Base-by-base conservation (phyloP, 164 flowering plant species). In the Magnolia officinalis region DNA sequence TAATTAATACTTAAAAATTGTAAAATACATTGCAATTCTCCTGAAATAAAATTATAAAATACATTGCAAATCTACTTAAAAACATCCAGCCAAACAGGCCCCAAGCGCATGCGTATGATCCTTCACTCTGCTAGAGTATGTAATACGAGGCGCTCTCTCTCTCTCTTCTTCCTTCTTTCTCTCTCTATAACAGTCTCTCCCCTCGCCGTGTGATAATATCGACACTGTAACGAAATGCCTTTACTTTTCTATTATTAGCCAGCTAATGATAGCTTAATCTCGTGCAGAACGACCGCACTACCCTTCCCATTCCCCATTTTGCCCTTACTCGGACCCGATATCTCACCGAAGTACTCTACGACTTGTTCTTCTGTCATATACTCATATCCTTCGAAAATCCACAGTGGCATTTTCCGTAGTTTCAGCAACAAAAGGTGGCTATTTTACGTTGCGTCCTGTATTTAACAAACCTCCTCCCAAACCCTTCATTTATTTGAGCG, bases 241-340 rank as follows among this genome's bases (percentile, higher is more conserved):
- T 65, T 65, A 20, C 20, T 65, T 67, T 67, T 20, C 26, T 75
- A 21, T 67, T 51, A 50, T 50, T 67, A 67, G 24, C 63, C 37
- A 24, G 16, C 6, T 67, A 75, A 75, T 75, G 45, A 67, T 67
- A 14, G 16, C 72, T 50, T 67, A 63, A 75, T 75, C 72, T 50
- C 71, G 63, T 26, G 50, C 45, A 26, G 2, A 16, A 59, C 50
- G 68, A 11, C 29, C 68, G 14, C 20, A 20, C 50, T 31, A 7
- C 23, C 14, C 18, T 37, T 7, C 7, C 13, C 24, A 65, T 23
- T 65, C 1, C 24, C 68, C 24, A 65, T 24, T 21, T 24, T 65
- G 16, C 19, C 68, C 29, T 16, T 55, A 16, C 13, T 11, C 61
- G 13, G 16, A 16, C 61, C 16, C 16, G 61, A 16, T 55, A 55